Conservation (phyloP, 2,329 filamentous ascomycete genomes). For the Alternaria novae-zelandiae region DNA sequence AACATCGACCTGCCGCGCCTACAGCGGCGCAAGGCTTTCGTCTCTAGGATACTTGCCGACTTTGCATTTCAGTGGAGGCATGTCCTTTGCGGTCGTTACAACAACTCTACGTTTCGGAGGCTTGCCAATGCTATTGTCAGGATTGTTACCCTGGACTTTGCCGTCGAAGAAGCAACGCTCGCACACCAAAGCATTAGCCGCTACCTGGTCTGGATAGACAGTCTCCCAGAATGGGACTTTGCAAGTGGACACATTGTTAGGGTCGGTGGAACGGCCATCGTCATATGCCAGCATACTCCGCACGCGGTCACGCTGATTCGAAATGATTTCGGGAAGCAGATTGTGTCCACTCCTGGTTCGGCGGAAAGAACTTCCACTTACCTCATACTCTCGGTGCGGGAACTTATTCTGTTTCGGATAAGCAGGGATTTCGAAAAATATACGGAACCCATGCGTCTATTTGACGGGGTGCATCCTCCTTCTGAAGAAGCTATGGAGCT, state of each 20-base stretch:
- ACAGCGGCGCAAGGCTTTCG: conserved; percentile 16
- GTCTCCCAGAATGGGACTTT: conserved; percentile 16
- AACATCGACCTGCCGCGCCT: conserved; percentile 7
- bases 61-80: conserved; percentile 23
- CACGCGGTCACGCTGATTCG: conserved; percentile 19
- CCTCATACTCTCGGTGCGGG: conserved; percentile 25
- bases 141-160: conserved; percentile 17
- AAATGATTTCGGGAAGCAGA: conserved; percentile 15
- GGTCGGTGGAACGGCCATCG: conserved; percentile 16
- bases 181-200: conserved; percentile 8
- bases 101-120: conserved; percentile 16
- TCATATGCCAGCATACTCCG: conserved; percentile 17
- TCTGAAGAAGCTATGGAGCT: conserved; percentile 21
- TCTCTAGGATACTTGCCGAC: conserved; percentile 16
- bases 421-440: conserved; percentile 9
- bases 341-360: background rate
- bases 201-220: conserved; percentile 17
- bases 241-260: conserved; percentile 11
- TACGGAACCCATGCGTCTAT: conserved; percentile 19
- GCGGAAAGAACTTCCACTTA: conserved; percentile 6
- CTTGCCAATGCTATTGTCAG: conserved; percentile 17
- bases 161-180: conserved; percentile 13
- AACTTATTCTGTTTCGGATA: conserved; percentile 21
- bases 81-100: conserved; percentile 18
- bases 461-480: conserved; percentile 21